phyloP scores from a whole-genome alignment of 2,329 filamentous ascomycete genomes.

The Xylariaceae sp. region DNA sequence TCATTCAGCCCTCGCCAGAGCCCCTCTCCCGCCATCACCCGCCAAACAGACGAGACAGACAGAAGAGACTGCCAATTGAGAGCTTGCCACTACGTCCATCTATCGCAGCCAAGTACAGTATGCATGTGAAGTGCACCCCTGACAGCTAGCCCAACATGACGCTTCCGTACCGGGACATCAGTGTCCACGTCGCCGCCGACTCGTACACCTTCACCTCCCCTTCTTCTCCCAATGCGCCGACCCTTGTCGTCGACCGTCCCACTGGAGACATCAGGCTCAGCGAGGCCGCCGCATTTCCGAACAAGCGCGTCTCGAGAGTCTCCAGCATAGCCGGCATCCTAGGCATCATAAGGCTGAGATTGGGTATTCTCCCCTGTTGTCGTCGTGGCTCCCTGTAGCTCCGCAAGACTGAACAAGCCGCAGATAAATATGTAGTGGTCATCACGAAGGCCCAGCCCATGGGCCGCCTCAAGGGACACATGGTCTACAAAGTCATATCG shows the following conservation, averaged over 20 bases:
- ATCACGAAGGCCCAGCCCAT: conserved; percentile 92
- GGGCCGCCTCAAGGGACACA: conserved; percentile 87
- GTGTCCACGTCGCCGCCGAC: conserved; percentile 83
- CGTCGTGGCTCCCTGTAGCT: too few species aligned
- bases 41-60: too few species aligned
- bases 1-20: too few species aligned
- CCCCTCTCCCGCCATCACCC: too few species aligned
- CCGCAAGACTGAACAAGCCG: too few species aligned
- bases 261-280: conserved; percentile 83
- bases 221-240: conserved; percentile 81
- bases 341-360: conserved; percentile 84
- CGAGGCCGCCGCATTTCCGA: conserved; percentile 67
- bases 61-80: too few species aligned
- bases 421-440: conserved; percentile 91
- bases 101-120: too few species aligned
- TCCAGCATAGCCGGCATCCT: conserved; percentile 93
- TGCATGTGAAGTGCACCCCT: not conserved
- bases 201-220: conserved; percentile 96
- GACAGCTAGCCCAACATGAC: conserved; percentile 21
- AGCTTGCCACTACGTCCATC: too few species aligned
- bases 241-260: conserved; percentile 82
- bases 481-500: conserved; percentile 85
- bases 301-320: conserved; percentile 64
- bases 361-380: too few species aligned
- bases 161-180: conserved; percentile 88